phyloP scores from a whole-genome alignment of 352 stramenopile genomes.

The Phytophthora crassamura region DNA sequence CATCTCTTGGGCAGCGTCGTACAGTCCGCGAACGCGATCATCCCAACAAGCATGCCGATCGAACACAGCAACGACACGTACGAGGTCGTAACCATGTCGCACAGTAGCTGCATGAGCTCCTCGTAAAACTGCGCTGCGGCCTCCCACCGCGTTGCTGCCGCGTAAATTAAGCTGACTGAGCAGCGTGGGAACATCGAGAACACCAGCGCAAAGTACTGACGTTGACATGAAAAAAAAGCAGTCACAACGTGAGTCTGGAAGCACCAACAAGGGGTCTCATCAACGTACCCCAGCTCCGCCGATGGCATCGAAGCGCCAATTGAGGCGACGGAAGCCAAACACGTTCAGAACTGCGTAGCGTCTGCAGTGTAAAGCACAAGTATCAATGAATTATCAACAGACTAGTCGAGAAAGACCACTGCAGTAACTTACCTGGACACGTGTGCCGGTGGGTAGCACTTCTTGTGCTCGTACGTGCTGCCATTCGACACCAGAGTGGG shows the following conservation, averaged over 20 bases:
- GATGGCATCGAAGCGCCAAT: slow-evolving; percentile 94
- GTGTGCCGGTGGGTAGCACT: slow-evolving; percentile 85
- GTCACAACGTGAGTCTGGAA: not conserved
- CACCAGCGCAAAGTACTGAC: slow-evolving; percentile 90
- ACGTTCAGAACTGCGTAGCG: slow-evolving; percentile 87
- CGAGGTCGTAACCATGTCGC: slow-evolving; percentile 78
- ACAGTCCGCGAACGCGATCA: slow-evolving; percentile 80
- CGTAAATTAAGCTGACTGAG: slow-evolving; percentile 77
- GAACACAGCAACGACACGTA: slow-evolving; percentile 77
- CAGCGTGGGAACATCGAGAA: slow-evolving; percentile 94
- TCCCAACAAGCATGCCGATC: slow-evolving; percentile 59
- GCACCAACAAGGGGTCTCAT: not conserved
- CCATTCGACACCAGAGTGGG: slow-evolving; percentile 69
- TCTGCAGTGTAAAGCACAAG: slow-evolving; percentile 35
- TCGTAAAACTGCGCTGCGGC: slow-evolving; percentile 50
- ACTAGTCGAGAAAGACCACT: slow-evolving; percentile 6
- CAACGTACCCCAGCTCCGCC: slow-evolving; percentile 79
- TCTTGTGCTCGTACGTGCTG: slow-evolving; percentile 74
- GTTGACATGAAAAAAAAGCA: slow-evolving; percentile 7
- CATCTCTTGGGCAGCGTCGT: slow-evolving; percentile 68
- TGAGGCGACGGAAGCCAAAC: slow-evolving; percentile 91
- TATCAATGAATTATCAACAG: too few species aligned
- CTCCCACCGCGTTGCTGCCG: slow-evolving; percentile 52
- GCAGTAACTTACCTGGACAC: slow-evolving; percentile 63
- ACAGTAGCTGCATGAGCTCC: slow-evolving; percentile 63